A percentile compares a stretch with the other conserved stretches of the same genome.
Evolutionary conservation across 371 early-diverging fungal genomes (phyloP).

Genomic region (Apophysomyces trapeziformis): DNA sequence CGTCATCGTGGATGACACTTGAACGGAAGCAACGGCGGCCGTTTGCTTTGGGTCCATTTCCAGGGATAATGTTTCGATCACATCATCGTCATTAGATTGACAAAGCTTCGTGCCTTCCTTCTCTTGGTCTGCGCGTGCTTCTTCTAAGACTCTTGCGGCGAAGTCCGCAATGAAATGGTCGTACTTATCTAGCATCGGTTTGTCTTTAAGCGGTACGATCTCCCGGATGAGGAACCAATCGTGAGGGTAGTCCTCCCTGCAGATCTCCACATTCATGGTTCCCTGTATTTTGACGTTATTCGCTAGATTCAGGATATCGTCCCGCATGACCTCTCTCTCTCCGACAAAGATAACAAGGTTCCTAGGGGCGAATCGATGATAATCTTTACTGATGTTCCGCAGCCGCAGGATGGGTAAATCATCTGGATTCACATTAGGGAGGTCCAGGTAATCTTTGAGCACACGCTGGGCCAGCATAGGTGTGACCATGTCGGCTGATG

Average conservation of each 20-base stretch:
- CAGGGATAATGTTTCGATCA: background rate
- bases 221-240: slow-evolving; percentile 39
- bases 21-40: background rate
- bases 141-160: slow-evolving; percentile 18
- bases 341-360: slow-evolving; percentile 20
- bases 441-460: slow-evolving; percentile 29
- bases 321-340: slow-evolving; percentile 21
- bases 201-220: slow-evolving; percentile 19
- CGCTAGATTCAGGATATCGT: slow-evolving; percentile 16
- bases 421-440: slow-evolving; percentile 2
- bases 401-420: slow-evolving; percentile 16
- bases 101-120: no score
- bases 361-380: slow-evolving; percentile 17
- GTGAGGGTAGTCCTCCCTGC: slow-evolving; percentile 27
- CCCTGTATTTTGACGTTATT: slow-evolving; percentile 12
- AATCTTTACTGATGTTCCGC: slow-evolving; percentile 8
- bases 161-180: slow-evolving; percentile 27
- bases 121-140: slow-evolving; percentile 3
- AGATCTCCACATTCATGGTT: slow-evolving; percentile 18
- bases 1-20: background rate
- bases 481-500: slow-evolving; percentile 24
- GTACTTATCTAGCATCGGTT: slow-evolving; percentile 16
- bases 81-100: background rate
- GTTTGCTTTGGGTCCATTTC: background rate
- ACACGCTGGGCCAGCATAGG: slow-evolving; percentile 19